phyloP scores from a whole-genome alignment of 768 basidiomycete genomes.

The Calocera viscosa region DNA sequence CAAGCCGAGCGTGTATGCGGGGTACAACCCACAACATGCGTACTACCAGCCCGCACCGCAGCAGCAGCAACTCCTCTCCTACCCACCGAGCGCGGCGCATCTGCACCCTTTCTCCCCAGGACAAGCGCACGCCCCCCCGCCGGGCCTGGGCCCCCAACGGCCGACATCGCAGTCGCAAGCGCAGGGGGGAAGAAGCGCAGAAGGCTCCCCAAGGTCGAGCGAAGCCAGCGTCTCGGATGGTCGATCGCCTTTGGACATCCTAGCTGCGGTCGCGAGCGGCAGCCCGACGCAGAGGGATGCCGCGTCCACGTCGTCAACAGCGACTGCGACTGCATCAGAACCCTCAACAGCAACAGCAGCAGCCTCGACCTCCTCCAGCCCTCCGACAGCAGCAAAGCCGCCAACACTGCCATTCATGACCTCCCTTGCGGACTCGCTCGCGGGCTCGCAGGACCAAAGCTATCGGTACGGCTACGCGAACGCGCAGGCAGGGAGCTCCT shows the following conservation, averaged over 20 bases:
- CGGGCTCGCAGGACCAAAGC: neutral
- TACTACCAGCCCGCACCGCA: neutral
- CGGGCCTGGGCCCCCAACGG: too few relatives aligned
- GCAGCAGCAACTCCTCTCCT: neutral
- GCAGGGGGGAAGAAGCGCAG: neutral
- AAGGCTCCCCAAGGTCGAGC: too few relatives aligned
- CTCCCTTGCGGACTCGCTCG: neutral
- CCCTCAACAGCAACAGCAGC: neutral
- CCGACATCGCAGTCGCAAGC: neutral
- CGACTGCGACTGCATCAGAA: neutral
- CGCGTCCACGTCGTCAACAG: too few relatives aligned
- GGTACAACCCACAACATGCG: neutral
- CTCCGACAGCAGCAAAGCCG: neutral
- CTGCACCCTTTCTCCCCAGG: slow-evolving; percentile 4
- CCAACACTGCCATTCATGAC: neutral
- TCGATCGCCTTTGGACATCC: neutral
- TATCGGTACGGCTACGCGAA: neutral
- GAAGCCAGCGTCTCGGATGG: neutral
- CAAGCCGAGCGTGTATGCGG: neutral
- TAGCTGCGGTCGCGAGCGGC: neutral
- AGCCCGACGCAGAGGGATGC: neutral
- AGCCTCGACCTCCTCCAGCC: neutral
- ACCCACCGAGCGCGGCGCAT: neutral
- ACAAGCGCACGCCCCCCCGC: too few relatives aligned
- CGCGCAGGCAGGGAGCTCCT: too few relatives aligned